Evolutionary conservation across 768 basidiomycete species (phyloP).

Genomic region (Clavulina sp.): DNA sequence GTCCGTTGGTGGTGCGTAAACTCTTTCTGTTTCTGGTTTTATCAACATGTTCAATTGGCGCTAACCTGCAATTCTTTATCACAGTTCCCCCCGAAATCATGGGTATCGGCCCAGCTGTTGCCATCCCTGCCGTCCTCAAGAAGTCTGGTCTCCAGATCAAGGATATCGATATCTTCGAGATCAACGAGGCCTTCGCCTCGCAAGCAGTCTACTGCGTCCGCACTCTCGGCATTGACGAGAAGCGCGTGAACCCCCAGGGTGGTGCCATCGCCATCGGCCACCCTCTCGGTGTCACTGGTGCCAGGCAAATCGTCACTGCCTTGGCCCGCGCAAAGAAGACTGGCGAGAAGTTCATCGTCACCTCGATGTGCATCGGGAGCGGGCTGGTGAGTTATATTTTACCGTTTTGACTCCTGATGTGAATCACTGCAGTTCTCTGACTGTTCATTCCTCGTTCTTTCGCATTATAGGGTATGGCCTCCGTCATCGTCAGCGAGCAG

Average conservation of each 20-base stretch:
- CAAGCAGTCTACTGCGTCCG: conserved; percentile 54
- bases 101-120: conserved; percentile 83
- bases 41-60: background rate
- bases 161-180: conserved; percentile 83
- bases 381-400: conserved; percentile 35
- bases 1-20: conserved; percentile 32
- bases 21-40: background rate
- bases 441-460: background rate
- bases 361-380: conserved; percentile 80
- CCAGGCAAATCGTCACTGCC: conserved; percentile 76
- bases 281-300: conserved; percentile 75
- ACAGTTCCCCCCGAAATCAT: conserved; percentile 67
- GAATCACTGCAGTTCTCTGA: too few species aligned
- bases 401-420: background rate
- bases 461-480: conserved; percentile 59
- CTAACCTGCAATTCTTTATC: background rate
- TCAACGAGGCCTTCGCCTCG: conserved; percentile 77
- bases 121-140: conserved; percentile 59
- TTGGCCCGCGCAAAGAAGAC: conserved; percentile 59
- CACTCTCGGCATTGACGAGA: conserved; percentile 47
- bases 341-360: conserved; percentile 60
- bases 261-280: conserved; percentile 85
- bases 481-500: conserved; percentile 71
- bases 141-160: conserved; percentile 42
- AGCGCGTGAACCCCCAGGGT: conserved; percentile 74